Base-by-base conservation (phyloP, 352 stramenopile species). In the Plasmopara viticola region DNA sequence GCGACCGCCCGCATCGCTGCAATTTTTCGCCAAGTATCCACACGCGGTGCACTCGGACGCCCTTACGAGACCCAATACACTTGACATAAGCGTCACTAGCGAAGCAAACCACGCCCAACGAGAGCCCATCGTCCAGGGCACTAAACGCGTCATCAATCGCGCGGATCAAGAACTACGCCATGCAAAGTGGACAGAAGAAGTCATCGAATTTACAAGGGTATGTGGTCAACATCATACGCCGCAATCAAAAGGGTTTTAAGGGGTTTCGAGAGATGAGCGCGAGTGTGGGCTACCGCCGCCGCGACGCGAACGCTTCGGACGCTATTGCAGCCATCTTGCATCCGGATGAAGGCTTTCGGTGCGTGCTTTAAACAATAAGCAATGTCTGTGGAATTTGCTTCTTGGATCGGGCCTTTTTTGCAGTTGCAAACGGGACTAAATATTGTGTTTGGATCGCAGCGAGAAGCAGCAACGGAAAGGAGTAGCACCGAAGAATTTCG, bases 271-370 rank as follows among this genome's bases (percentile, higher is more conserved):
- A 30, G 20, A 86, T 84, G 75, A 80, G 70, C 57, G 56, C 57
- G 9, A 49, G 46, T 7, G 53, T 61, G 12, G 68, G 72, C 47
- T 78, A 72, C 60, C 76, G 79, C 9, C 72, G 67, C 15, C 76
- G 76, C 47, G 74, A 87, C 48, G 72, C 68, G 50, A 90, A 87
- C 61, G 73, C 76, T 12, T 86, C 76, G n/a, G 72, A 84, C 38
- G 70, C 74, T 20, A 74, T 90, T 45, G 76, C 68, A 17, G 76
- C 71, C 35, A 69, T 87, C 39, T 60, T 87, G 28, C 66, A 86
- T 56, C 78, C 76, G 40, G 66, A 84, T 47, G 72, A 83, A 48
- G 20, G 20, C 20, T 25, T 25, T 25, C 20, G 20, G 20, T 25
- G 20, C 20, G 20, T 25, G n/a, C 20, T 25, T 25, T 25, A 1